Base-by-base conservation (phyloP, 805 yeast genomes). In the Lachancea mirantina region DNA sequence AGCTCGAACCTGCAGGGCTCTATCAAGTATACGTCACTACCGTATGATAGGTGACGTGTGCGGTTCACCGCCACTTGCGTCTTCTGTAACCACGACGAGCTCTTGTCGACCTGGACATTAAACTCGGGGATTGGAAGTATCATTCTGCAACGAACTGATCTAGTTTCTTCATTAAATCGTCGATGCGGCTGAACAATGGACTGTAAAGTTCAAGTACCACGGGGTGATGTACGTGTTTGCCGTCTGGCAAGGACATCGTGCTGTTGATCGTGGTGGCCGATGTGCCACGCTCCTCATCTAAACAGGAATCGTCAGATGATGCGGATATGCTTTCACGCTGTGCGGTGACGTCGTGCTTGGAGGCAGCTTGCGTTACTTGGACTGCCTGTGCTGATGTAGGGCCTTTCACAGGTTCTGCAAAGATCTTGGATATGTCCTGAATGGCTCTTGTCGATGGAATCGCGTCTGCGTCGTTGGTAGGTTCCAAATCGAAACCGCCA, bases 131-230 rank as follows among this genome's bases (percentile, higher is more conserved):
- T n/a, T n/a, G n/a, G n/a, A n/a, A n/a, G n/a, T n/a, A 18, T 31
- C 16, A 32, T n/a, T 32, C 23, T 6, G 25, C n/a, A 10, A 32
- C 16, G 9, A 29, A 15, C 9, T 33, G 13, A 27, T 35, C 33
- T 32, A 50, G 43, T 33, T 53, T 45, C 37, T 38, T 44, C 28
- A 59, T 36, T 6, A 66, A 39, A 14, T 47, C 55, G 34, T 64
- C 65, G 40, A 70, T 57, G 42, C 69, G 70, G 15, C 65, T 65
- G 30, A 78, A 60, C 6, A 79, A 62, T 2, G 83, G 82, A 44
- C 69, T 61, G 53, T 76, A 78, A 51, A 76, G 61, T 14, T 67
- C 68, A 28, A 66, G 68, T 6, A 77, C 71, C 4, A 61, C 54
- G 3, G 74, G 71, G 43, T 69, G 74, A 18, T 62, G 43, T 16